Evolutionary conservation across 495 filamentous ascomycete species (phyloP), one percentile per base, ranked within the genome.

Genomic region (Hyaloscypha hepaticicola): DNA sequence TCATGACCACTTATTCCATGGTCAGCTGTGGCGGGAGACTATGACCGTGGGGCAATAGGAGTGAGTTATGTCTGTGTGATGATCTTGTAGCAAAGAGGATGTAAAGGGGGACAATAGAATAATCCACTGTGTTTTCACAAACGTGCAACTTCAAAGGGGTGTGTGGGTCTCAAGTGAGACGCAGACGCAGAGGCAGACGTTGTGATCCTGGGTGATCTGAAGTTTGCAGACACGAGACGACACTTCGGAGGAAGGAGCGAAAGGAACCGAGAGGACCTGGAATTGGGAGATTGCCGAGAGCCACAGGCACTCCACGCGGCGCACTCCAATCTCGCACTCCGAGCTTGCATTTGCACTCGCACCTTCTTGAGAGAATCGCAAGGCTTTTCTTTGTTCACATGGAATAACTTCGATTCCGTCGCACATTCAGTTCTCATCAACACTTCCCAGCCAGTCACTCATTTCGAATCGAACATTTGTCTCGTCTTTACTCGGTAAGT

Each of bases 401-500:
- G 19, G 14, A 24, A 45, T 45, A 45, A 14, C 38, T 45, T 45
- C 38, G 16, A 33, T 25, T 41, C 11, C 6, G 22, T 49, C 50
- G 27, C 38, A 25, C 38, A 26, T 22, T 33, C 33, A 26, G 28
- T 31, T 26, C 29, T 41, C 52, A 38, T 19, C 29, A 31, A 6
- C 52, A 24, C 19, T 16, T 31, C 53, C 6, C 31, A 45, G 38
- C 31, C 58, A 45, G 63, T 63, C 66, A 63, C 63, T 69, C 66
- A 25, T 69, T 69, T 69, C 49, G 33, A 62, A 62, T 55, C 58
- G n/a, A 45, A 55, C 26, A 29, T 51, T 52, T 19, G 25, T 61
- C 24, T 60, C 49, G 51, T 64, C 56, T 61, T 64, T 58, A 60
- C 34, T 63, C 24, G 62, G 62, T 65, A 51, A 25, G 62, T 62